These are phyloP conservation scores for Entomortierella beljakovae DNA, from an alignment of 192 early-diverging fungal genomes.

Conservation along the genomic window DNA sequence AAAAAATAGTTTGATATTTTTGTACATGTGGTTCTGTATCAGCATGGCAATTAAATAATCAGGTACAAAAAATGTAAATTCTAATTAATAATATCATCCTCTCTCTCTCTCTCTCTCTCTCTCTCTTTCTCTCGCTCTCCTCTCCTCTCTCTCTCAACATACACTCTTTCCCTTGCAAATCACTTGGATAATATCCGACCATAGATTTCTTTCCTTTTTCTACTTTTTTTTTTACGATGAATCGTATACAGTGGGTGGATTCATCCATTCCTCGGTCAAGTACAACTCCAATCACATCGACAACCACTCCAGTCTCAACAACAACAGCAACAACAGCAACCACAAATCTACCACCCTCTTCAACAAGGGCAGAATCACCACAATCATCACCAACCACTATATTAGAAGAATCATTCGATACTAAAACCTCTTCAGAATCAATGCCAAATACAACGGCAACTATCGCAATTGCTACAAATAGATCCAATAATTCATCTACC, in stretches of 20 bases:
- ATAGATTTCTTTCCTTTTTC: too few relatives aligned
- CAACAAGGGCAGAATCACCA: background rate
- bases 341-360: too few relatives aligned
- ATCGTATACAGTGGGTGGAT: conserved; percentile 24
- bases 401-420: too few relatives aligned
- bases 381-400: background rate
- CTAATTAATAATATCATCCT: conserved; percentile 1
- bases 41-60: background rate
- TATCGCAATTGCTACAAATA: background rate
- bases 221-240: background rate
- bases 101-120: background rate
- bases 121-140: too few relatives aligned
- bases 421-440: too few relatives aligned
- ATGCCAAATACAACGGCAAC: too few relatives aligned
- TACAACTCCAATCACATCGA: background rate
- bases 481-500: background rate
- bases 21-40: background rate
- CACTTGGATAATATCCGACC: background rate
- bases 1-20: background rate
- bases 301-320: background rate
- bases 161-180: background rate
- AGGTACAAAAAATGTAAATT: background rate
- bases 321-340: conserved; percentile 11
- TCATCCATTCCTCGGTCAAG: background rate
- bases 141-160: background rate